Conservation (phyloP, 345 rosid genomes). For the Gynandropsis gynandra region DNA sequence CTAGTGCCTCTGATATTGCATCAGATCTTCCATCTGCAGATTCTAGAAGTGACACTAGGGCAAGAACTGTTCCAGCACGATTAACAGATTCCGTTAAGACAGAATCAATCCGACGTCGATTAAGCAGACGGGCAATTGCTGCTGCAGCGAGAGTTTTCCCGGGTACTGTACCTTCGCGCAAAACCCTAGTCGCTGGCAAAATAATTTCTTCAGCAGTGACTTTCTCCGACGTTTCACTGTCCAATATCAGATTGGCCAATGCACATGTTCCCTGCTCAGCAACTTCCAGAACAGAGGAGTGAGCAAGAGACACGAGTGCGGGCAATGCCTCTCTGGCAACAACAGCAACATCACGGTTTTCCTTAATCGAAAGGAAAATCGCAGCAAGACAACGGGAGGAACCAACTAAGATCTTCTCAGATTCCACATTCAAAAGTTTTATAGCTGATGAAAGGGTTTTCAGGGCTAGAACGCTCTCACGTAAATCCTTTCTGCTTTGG, state of each 20-base stretch:
- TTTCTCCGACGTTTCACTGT: slow-evolving; percentile 68
- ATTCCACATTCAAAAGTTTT: slow-evolving; percentile 71
- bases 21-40: slow-evolving; percentile 58
- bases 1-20: slow-evolving; percentile 76
- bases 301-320: slow-evolving; percentile 61
- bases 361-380: slow-evolving; percentile 80
- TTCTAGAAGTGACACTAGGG: slow-evolving; percentile 86
- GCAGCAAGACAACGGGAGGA: slow-evolving; percentile 80
- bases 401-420: slow-evolving; percentile 70
- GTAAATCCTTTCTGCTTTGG: slow-evolving; percentile 74
- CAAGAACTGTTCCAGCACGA: slow-evolving; percentile 87
- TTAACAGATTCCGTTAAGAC: slow-evolving; percentile 79
- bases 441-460: slow-evolving; percentile 63
- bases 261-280: slow-evolving; percentile 95
- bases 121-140: slow-evolving; percentile 83
- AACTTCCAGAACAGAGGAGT: slow-evolving; percentile 69
- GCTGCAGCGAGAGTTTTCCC: slow-evolving; percentile 98
- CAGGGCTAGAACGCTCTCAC: slow-evolving; percentile 80
- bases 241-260: slow-evolving; percentile 91
- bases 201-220: slow-evolving; percentile 72
- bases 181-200: slow-evolving; percentile 83
- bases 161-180: slow-evolving; percentile 82
- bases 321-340: slow-evolving; percentile 75
- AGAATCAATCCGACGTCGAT: slow-evolving; percentile 55
- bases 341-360: slow-evolving; percentile 85